A percentile compares a stretch with the other conserved stretches of the same genome.
These are phyloP conservation scores for Pleurotus platypus DNA, from an alignment of 768 basidiomycete species.

Conservation along the genomic window DNA sequence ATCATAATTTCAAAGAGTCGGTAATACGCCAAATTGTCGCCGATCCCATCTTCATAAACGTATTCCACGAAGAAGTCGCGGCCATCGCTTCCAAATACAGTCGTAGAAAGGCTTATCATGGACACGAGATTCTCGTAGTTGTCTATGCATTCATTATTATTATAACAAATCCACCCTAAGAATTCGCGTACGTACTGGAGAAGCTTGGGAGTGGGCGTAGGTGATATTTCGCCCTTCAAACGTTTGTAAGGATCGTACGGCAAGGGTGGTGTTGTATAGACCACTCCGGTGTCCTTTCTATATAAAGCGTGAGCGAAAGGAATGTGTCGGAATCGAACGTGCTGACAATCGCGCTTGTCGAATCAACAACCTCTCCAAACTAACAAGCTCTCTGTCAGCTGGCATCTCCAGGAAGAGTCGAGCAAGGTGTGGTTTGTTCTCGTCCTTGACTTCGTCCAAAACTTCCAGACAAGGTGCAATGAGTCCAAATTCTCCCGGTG, in stretches of 20 bases:
- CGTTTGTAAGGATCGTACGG: background rate
- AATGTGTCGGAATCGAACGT: background rate
- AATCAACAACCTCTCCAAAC: background rate
- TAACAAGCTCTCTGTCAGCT: background rate
- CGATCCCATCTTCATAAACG: background rate
- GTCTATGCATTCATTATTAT: background rate
- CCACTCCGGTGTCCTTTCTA: background rate
- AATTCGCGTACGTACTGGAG: background rate
- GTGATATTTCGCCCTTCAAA: background rate
- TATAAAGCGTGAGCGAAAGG: background rate
- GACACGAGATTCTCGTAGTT: background rate
- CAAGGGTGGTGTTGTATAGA: background rate
- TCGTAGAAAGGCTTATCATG: background rate
- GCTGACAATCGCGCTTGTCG: background rate
- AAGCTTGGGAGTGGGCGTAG: background rate
- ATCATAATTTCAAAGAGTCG: no score
- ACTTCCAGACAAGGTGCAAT: background rate
- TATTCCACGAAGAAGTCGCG: background rate
- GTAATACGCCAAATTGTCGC: no score
- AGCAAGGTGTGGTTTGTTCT: background rate
- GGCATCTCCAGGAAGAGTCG: background rate
- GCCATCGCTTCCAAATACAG: background rate
- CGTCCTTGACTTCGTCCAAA: constrained; percentile 1
- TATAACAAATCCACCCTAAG: background rate
- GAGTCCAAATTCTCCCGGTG: background rate